These are phyloP conservation scores for Sphaerobolus stellatus DNA, from an alignment of 1,284 basidiomycete genomes.

Conservation along the genomic window DNA sequence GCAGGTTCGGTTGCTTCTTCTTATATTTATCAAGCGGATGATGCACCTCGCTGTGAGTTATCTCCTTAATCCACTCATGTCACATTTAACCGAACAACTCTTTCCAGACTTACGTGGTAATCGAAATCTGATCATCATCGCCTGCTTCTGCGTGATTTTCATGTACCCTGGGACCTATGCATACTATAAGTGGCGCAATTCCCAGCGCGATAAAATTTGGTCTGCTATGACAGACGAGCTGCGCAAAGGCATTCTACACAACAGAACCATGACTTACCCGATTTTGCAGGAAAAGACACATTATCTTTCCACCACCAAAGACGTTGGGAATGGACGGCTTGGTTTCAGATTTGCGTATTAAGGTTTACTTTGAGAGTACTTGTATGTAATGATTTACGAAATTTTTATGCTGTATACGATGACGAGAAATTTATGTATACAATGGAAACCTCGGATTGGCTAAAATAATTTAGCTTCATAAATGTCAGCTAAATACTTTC, in stretches of 20 bases:
- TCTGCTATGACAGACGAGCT: slow-evolving; percentile 50
- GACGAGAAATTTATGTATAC: too few species aligned
- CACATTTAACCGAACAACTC: neutral
- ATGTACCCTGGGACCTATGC: slow-evolving; percentile 51
- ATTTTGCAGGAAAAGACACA: slow-evolving; percentile 47
- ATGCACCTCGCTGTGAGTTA: slow-evolving; percentile 48
- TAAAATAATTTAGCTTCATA: too few species aligned
- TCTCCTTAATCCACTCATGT: neutral
- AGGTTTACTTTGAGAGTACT: too few species aligned
- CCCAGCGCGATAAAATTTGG: slow-evolving; percentile 48
- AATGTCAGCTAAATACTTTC: too few species aligned
- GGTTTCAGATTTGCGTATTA: slow-evolving; percentile 62
- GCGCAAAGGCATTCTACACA: slow-evolving; percentile 15
- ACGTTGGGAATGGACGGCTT: slow-evolving; percentile 54
- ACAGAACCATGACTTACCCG: neutral
- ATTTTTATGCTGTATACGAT: neutral
- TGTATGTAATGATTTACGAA: too few species aligned
- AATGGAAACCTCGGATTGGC: neutral
- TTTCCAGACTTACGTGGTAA: slow-evolving; percentile 53
- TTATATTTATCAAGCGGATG: slow-evolving; percentile 52
- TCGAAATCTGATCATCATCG: slow-evolving; percentile 43
- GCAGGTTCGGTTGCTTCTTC: slow-evolving; percentile 43
- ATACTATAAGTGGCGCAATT: slow-evolving; percentile 54
- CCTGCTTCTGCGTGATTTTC: slow-evolving; percentile 45
- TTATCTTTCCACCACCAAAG: slow-evolving; percentile 57